Percentiles rank a stretch among this genome's conserved stretches.
These are phyloP conservation scores for Globisporangium lucens DNA, from an alignment of 352 stramenopile genomes.

Conservation along the genomic window DNA sequence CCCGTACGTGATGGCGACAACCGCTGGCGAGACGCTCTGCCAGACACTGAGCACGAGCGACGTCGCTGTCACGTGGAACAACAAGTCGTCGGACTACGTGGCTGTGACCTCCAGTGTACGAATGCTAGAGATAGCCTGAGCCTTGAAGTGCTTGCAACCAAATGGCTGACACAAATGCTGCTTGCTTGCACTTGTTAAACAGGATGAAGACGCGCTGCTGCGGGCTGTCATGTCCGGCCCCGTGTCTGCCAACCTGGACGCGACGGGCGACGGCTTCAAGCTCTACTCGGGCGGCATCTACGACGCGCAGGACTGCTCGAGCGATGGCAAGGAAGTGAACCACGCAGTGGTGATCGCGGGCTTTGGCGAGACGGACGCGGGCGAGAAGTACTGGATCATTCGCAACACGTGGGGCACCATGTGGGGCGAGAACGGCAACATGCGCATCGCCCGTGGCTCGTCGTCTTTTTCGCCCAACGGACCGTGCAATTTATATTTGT, in stretches of 20 bases:
- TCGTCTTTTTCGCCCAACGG: slow-evolving; percentile 25
- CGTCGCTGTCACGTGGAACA: slow-evolving; percentile 51
- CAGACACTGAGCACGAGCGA: slow-evolving; percentile 21
- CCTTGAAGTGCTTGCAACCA: not conserved
- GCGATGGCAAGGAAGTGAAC: slow-evolving; percentile 76
- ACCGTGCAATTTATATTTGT: slow-evolving; percentile 75
- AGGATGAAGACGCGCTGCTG: slow-evolving; percentile 61
- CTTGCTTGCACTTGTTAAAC: not conserved
- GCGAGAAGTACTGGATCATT: slow-evolving; percentile 86
- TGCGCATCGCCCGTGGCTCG: slow-evolving; percentile 60
- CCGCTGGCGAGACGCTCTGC: slow-evolving; percentile 37
- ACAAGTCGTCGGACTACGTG: slow-evolving; percentile 49
- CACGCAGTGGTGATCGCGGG: slow-evolving; percentile 86
- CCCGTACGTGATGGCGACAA: slow-evolving; percentile 81
- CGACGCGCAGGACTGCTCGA: slow-evolving; percentile 72
- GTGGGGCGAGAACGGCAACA: slow-evolving; percentile 84
- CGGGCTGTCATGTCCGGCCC: slow-evolving; percentile 59
- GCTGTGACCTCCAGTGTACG: slow-evolving; percentile 31
- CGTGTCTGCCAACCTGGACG: slow-evolving; percentile 79
- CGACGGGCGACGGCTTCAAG: slow-evolving; percentile 71
- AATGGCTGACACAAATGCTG: not conserved
- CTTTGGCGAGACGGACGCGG: slow-evolving; percentile 68
- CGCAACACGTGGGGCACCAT: slow-evolving; percentile 90
- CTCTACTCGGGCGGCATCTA: slow-evolving; percentile 85
- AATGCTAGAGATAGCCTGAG: not conserved